Base-by-base conservation (phyloP, 2,329 filamentous ascomycete species). In the Alternaria sp. region DNA sequence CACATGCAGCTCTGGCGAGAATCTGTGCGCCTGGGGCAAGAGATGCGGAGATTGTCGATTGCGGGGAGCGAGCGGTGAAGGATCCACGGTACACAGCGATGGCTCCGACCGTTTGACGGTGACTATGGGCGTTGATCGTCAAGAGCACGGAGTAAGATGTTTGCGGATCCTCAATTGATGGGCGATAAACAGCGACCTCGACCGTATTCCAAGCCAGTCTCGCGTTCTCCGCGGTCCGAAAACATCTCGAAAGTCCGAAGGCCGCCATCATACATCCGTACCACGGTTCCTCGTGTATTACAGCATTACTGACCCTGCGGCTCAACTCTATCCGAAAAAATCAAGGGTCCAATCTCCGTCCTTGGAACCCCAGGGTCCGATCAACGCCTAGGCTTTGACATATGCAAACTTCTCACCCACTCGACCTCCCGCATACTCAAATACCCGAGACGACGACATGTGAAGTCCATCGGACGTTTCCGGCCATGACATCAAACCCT, bases 401-500 rank as follows among this genome's bases (percentile, higher is more conserved):
- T 9, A 47, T 40, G 45, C 55, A 58, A 50, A 13, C 8, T 23
- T 54, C 47, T 26, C 19, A 43, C 43, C n/a, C 52, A 43, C 28
- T 19, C 40, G 25, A 61, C 25, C 40, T 52, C 12, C n/a, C 43
- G 36, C 28, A 51, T 32, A 32, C 21, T 25, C 17, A 43, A 57
- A 43, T 47, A 13, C 13, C 36, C 43, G 21, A 13, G n/a, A 19
- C 40, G 43, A 19, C 28, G 43, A 56, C 40, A 25, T 46, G 26
- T 46, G 40, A 30, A 45, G 25, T 45, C 25, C 6, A 55, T 58
- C 54, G 59, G 59, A 36, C 40, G 32, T 47, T 23, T 40, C 47
- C 54, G 59, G 52, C n/a, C 46, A 57, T 52, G 61, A 56, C 28
- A 46, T 58, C 46, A 62, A 62, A 49, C 28, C 46, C 51, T 36